Conservation (phyloP, 169 alveolate genomes). For the Babesia bigemina region DNA sequence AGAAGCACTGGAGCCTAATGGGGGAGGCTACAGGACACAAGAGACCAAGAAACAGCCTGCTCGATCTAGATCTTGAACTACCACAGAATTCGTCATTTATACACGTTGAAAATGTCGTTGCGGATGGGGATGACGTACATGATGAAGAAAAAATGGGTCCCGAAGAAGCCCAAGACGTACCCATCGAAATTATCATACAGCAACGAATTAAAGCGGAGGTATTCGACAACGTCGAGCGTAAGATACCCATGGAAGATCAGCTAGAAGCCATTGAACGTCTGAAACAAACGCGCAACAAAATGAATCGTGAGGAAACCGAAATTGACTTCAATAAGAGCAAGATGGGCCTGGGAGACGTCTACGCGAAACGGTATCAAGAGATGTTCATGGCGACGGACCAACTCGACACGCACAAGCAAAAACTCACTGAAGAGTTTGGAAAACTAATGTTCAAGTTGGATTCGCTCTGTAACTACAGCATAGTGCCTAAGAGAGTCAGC, state of each 20-base stretch:
- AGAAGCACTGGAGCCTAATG: constrained; percentile 83
- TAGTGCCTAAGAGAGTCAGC: constrained; percentile 70
- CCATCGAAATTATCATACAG: constrained; percentile 69
- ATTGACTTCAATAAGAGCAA: constrained; percentile 75
- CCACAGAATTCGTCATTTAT: constrained; percentile 66
- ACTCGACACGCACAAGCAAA: constrained; percentile 67
- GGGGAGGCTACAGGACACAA: constrained; percentile 81
- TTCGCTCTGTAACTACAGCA: constrained; percentile 73
- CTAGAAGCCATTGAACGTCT: constrained; percentile 34
- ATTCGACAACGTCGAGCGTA: constrained; percentile 80
- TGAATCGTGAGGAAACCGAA: constrained; percentile 57
- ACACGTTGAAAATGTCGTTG: constrained; percentile 43
- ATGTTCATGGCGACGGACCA: constrained; percentile 68
- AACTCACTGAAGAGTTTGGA: constrained; percentile 71
- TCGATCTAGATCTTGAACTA: constrained; percentile 76
- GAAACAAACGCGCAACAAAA: constrained; percentile 34
- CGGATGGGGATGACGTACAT: constrained; percentile 32
- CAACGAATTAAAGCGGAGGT: constrained; percentile 76
- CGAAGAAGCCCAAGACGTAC: constrained; percentile 55
- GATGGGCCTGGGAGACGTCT: constrained; percentile 78
- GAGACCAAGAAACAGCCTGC: constrained; percentile 82
- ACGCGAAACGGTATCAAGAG: constrained; percentile 76
- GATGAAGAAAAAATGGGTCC: constrained; percentile 29
- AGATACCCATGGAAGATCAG: constrained; percentile 61
- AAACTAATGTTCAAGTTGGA: constrained; percentile 76